Base-by-base conservation (phyloP, 2,329 filamentous ascomycete species). In the Pestalotiopsis sp. region DNA sequence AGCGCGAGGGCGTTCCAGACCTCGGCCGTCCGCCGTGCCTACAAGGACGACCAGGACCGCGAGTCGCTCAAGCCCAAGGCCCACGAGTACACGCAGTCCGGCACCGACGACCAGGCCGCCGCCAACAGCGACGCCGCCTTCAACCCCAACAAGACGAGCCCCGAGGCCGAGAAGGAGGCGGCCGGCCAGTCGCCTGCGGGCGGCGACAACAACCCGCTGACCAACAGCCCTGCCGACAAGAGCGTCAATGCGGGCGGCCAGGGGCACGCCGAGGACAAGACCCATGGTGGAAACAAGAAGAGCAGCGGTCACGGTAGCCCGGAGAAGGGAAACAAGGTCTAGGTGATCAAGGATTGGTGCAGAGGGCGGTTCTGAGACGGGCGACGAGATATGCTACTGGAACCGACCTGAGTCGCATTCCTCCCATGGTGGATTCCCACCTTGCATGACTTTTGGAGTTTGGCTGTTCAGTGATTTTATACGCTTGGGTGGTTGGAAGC, bases 1-100 rank as follows among this genome's bases (percentile, higher is more conserved):
- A 4, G 57, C 38, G 38, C 69, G 31, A 78, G 79, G 3, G 71
- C 73, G 20, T 78, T 82, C 59, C 81, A 82, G 73, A 73, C 75
- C 39, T 77, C 80, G 2, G 58, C 69, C 25, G 41, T 72, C 13
- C 71, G 72, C 9, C 57, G 71, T 3, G 77, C 85, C 3, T 86
- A 86, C 77, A 88, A 88, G 71, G 82, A 87, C 73, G 79, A 82
- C 64, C 83, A 86, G 72, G 85, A 91, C 76, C 87, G 89, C 65
- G 86, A 91, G 71, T 85, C 85, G 2, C 85, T 97, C 41, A 88
- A 91, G 69, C 89, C 92, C 0, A 84, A 88, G 41, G 80, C 86
- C 2, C 88, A 86, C 66, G 93, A 97, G 77, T 88, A 91, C 80
- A 88, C 88, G 68, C 89, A 91, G 76, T 90, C 88, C 64, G 92